Percentiles rank a stretch among this genome's conserved stretches.
phyloP scores from a whole-genome alignment of 805 yeast genomes.

The Lipomyces orientalis region DNA sequence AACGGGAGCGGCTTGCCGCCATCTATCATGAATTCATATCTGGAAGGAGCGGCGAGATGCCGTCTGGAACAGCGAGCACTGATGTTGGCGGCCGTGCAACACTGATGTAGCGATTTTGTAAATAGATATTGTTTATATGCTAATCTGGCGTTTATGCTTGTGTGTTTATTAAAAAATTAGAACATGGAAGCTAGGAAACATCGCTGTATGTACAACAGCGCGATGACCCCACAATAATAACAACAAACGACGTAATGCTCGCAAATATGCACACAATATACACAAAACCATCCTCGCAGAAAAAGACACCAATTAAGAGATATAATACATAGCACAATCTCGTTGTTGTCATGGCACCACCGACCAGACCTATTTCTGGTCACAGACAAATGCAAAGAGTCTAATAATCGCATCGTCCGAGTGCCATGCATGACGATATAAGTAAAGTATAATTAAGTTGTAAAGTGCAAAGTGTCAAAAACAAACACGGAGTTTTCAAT shows the following conservation, averaged over 20 bases:
- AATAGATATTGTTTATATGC: background rate
- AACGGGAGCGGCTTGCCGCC: slow-evolving; percentile 61
- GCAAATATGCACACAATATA: background rate
- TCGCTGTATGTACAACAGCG: background rate
- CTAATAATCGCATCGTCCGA: background rate
- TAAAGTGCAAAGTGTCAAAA: background rate
- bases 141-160: background rate
- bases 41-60: slow-evolving; percentile 86
- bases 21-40: slow-evolving; percentile 76
- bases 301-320: background rate
- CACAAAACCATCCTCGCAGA: background rate
- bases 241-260: background rate
- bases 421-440: background rate
- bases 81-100: slow-evolving; percentile 87
- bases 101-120: slow-evolving; percentile 58
- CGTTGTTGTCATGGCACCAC: background rate
- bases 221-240: background rate
- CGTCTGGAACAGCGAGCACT: slow-evolving; percentile 77
- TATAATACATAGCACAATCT: background rate
- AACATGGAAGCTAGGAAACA: background rate
- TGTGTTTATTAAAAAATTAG: background rate
- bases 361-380: background rate
- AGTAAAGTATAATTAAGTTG: background rate
- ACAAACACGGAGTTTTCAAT: background rate
- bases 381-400: background rate